Evolutionary conservation across 345 rosid genomes (phyloP).

Genomic region (Mallotus nudiflorus): DNA sequence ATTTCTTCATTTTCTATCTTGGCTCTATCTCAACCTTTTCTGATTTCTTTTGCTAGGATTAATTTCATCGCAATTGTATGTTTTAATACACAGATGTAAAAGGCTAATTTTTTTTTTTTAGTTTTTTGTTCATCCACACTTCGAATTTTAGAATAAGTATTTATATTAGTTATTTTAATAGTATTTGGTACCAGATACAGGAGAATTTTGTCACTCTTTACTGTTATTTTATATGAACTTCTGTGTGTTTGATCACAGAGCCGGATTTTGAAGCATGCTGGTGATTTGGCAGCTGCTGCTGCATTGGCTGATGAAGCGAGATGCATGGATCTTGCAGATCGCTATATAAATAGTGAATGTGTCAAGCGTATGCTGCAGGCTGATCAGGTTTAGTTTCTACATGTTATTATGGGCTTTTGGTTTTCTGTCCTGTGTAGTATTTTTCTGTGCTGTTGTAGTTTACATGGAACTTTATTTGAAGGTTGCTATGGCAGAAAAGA

Average conservation of each 20-base stretch:
- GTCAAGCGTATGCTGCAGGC: slow-evolving; percentile 99
- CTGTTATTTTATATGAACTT: slow-evolving; percentile 5
- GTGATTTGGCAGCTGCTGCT: slow-evolving; percentile 87
- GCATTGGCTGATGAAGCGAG: slow-evolving; percentile 99
- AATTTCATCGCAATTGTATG: background rate
- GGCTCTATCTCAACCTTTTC: background rate
- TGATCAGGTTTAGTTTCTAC: slow-evolving; percentile 66
- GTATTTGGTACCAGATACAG: background rate
- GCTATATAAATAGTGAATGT: slow-evolving; percentile 91
- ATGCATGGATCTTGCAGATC: slow-evolving; percentile 98
- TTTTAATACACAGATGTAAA: background rate
- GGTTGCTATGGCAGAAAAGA: slow-evolving; percentile 95
- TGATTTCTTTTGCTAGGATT: background rate
- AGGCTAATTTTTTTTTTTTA: background rate
- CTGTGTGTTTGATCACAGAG: slow-evolving; percentile 52
- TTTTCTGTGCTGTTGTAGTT: slow-evolving; percentile 14
- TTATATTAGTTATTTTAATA: no score
- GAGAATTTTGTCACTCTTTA: background rate
- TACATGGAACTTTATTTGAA: slow-evolving; percentile 31
- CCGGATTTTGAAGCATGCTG: slow-evolving; percentile 97
- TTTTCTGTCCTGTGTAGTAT: slow-evolving; percentile 14
- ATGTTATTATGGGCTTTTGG: slow-evolving; percentile 5
- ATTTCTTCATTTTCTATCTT: background rate
- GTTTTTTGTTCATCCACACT: no score
- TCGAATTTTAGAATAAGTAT: background rate